phyloP scores from a whole-genome alignment of 176 grass and related monocot genomes.

The Oryza meridionalis region DNA sequence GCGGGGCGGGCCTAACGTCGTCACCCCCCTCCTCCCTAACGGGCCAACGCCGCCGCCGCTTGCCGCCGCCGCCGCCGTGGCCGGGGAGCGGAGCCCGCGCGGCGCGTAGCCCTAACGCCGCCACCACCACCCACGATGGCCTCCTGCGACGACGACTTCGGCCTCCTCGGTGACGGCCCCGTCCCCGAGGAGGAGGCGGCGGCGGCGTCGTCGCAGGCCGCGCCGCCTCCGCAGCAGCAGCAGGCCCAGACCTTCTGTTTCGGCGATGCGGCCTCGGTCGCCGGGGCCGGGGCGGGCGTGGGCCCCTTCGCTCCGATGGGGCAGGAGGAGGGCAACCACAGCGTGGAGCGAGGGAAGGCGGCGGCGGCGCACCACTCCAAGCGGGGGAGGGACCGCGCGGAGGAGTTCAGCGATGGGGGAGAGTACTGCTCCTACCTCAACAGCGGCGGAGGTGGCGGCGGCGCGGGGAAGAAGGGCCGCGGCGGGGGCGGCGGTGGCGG shows the following conservation, averaged over 20 bases:
- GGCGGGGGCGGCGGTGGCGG: slow-evolving; percentile 16
- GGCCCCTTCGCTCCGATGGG: slow-evolving; percentile 32
- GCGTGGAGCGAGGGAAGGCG: slow-evolving; percentile 50
- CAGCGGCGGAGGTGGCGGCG: slow-evolving; percentile 30
- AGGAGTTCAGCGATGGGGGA: slow-evolving; percentile 77
- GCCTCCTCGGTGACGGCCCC: slow-evolving; percentile 69
- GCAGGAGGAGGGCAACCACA: slow-evolving; percentile 60
- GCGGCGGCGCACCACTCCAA: slow-evolving; percentile 39
- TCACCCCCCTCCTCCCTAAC: slow-evolving; percentile 48
- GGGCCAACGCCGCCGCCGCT: slow-evolving; percentile 2
- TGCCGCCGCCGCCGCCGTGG: background rate
- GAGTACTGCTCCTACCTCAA: slow-evolving; percentile 82
- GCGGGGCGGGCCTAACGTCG: slow-evolving; percentile 41
- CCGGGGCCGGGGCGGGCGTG: background rate
- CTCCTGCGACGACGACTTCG: slow-evolving; percentile 87
- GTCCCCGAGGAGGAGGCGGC: slow-evolving; percentile 16
- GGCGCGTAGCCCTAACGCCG: slow-evolving; percentile 65
- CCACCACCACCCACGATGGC: slow-evolving; percentile 56
- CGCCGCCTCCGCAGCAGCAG: slow-evolving; percentile 23
- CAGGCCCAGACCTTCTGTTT: slow-evolving; percentile 48
- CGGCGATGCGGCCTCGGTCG: slow-evolving; percentile 30
- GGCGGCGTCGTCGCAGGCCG: slow-evolving; percentile 29
- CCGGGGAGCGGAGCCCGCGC: slow-evolving; percentile 48
- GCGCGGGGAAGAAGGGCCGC: slow-evolving; percentile 45
- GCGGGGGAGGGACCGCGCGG: slow-evolving; percentile 58